Evolutionary conservation across 164 flowering plant species (phyloP), one percentile per base, ranked within the genome.

Genomic region (Sextonia rubra): DNA sequence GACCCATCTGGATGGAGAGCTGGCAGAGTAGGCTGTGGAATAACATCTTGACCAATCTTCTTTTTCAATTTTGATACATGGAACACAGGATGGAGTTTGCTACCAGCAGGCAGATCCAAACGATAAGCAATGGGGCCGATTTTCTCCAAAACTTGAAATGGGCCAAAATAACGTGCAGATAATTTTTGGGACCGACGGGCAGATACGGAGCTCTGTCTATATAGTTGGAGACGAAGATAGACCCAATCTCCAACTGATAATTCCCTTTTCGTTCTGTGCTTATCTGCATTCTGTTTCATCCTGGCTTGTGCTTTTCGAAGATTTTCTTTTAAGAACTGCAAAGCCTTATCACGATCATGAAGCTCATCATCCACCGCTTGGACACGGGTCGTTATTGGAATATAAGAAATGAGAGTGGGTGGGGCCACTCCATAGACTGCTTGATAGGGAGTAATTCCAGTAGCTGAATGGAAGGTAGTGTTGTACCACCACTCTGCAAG

Each of bases 151-250:
- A n/a, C n/a, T n/a, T n/a, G n/a, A n/a, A n/a, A n/a, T n/a, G n/a
- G n/a, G n/a, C n/a, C n/a, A n/a, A n/a, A 68, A 32, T 12, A 73
- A 6, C 27, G 8, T 2, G 66, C 25, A 0, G 76, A 48, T 1
- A 73, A 37, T 37, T 73, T 73, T 1, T 12, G 24, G 12, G 24
- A 37, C 3, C 22, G 2, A 1, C 1, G 71, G 17, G 26, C 23
- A 3, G 58, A 12, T 1, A 44, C n/a, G 12, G 71, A 24, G 14
- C 12, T 1, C 26, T 73, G 71, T 1, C 66, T n/a, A 20, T 55
- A 67, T 12, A 71, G 76, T 12, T 73, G 71, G 12, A 73, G 29
- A n/a, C n/a, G n/a, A n/a, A n/a, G n/a, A n/a, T n/a, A n/a, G n/a
- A n/a, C n/a, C n/a, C n/a, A n/a, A n/a, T 73, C 75, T 3, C 65